These are phyloP conservation scores for Cystobasidium onofrii DNA, from an alignment of 768 basidiomycete species.

Conservation along the genomic window DNA sequence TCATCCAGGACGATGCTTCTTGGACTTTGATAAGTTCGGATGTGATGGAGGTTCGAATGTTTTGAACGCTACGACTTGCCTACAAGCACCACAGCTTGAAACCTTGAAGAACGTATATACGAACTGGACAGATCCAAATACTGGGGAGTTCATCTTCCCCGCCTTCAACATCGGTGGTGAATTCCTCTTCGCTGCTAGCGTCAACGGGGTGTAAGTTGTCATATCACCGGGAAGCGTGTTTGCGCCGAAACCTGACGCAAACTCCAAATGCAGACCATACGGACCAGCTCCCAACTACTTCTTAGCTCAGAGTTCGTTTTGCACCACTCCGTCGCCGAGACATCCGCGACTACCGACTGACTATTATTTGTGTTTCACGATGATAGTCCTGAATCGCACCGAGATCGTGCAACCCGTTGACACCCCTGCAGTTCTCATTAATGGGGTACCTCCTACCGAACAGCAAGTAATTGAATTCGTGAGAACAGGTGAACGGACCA, in stretches of 20 bases:
- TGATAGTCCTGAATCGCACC: slow-evolving; percentile 25
- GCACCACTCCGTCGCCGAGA: no score
- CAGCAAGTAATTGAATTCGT: slow-evolving; percentile 27
- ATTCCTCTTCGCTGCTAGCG: background rate
- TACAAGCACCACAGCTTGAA: background rate
- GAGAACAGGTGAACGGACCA: slow-evolving; percentile 26
- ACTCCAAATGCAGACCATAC: slow-evolving; percentile 14
- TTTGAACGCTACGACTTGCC: slow-evolving; percentile 10
- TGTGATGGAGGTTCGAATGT: slow-evolving; percentile 11
- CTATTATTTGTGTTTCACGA: no score
- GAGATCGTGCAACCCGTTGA: slow-evolving; percentile 7
- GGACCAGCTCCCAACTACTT: slow-evolving; percentile 15
- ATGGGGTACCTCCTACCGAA: background rate
- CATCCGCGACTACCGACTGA: no score
- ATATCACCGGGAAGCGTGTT: background rate
- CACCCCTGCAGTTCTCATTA: background rate
- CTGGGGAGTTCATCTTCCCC: slow-evolving; percentile 32
- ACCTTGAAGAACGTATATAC: slow-evolving; percentile 7
- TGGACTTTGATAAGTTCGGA: slow-evolving; percentile 34
- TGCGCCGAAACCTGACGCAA: background rate
- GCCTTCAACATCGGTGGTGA: slow-evolving; percentile 11
- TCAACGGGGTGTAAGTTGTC: slow-evolving; percentile 22
- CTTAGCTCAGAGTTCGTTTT: background rate
- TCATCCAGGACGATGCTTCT: slow-evolving; percentile 44
- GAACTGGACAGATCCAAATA: slow-evolving; percentile 23